Evolutionary conservation across 2,329 filamentous ascomycete species (phyloP).

Genomic region (Ophiostoma sp.): DNA sequence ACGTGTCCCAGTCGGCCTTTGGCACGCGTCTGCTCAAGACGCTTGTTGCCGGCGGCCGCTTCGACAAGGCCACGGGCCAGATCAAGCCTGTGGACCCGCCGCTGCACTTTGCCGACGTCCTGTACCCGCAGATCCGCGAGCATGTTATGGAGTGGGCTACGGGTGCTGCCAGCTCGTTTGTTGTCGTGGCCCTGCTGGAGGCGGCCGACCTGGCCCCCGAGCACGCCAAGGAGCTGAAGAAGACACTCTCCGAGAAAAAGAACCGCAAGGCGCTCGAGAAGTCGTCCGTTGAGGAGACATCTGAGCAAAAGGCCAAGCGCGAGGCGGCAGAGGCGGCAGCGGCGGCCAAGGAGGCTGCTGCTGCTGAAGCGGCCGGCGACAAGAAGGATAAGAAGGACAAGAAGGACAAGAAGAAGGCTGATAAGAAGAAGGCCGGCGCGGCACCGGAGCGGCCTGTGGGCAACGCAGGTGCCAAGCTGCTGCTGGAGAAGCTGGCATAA

Average conservation of each 20-base stretch:
- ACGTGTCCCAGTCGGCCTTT: constrained; percentile 61
- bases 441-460: constrained; percentile 49
- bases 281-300: constrained; percentile 61
- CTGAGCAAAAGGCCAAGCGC: constrained; percentile 50
- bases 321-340: constrained; percentile 48
- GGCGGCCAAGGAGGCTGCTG: constrained; percentile 48
- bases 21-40: constrained; percentile 87
- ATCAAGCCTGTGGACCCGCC: constrained; percentile 72
- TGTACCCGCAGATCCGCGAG: constrained; percentile 80
- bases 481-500: constrained; percentile 52
- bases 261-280: constrained; percentile 69
- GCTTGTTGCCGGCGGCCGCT: constrained; percentile 84
- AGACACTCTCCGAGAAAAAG: constrained; percentile 71
- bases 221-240: constrained; percentile 65
- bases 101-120: constrained; percentile 73
- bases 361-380: constrained; percentile 46
- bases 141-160: constrained; percentile 81
- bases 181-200: constrained; percentile 79
- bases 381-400: constrained; percentile 49
- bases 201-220: constrained; percentile 69
- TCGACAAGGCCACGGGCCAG: constrained; percentile 71
- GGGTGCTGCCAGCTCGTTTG: constrained; percentile 74
- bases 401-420: constrained; percentile 42
- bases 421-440: constrained; percentile 38
- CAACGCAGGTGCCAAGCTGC: constrained; percentile 62